Base-by-base conservation (phyloP, 75 land plant genomes). In the Ceratopteris richardii region DNA sequence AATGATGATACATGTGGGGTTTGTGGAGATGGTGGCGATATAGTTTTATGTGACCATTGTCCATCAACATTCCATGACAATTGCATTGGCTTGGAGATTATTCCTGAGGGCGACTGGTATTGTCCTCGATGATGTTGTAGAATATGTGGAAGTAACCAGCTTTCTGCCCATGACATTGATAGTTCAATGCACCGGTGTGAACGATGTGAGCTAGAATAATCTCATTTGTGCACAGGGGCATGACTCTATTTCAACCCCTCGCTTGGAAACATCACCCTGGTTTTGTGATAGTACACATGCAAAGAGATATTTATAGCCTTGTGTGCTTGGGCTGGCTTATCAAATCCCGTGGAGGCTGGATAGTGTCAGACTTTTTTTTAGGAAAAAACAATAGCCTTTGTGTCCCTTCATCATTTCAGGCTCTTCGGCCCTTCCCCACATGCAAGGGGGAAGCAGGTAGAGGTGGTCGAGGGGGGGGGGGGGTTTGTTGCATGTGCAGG, bases 21-120 rank as follows among this genome's bases (percentile, higher is more conserved):
- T 29, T 95, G 97, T 77, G 99, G 92, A 23, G 99, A 95, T 72
- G 97, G 85, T 22, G 99, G 97, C 12, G 85, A 78, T 43, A 59
- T 95, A 44, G 69, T 95, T 43, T 95, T 97, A 64, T 95, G 99
- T 78, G 97, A 95, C 66, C 83, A 67, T 50, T 95, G 99, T 42
- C 97, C 99, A 30, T 86, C 96, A 56, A 86, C 99, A 19, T 95
- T 80, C 63, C 99, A 95, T 70, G 79, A 75, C 44, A 52, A 73
- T 37, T 95, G 97, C 70, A 68, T 95, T 67, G 58, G 63, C 43
- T 18, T 73, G 24, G 47, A 90, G 92, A 83, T 74, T 27, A 75
- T 92, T 50, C 98, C 98, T 16, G 80, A 82, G 47, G 98, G 86
- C 9, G 81, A 74, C 29, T 94, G 99, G 99, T 94, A 76, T 50